Conservation (phyloP, 768 basidiomycete genomes). For the Suillus sp. region DNA sequence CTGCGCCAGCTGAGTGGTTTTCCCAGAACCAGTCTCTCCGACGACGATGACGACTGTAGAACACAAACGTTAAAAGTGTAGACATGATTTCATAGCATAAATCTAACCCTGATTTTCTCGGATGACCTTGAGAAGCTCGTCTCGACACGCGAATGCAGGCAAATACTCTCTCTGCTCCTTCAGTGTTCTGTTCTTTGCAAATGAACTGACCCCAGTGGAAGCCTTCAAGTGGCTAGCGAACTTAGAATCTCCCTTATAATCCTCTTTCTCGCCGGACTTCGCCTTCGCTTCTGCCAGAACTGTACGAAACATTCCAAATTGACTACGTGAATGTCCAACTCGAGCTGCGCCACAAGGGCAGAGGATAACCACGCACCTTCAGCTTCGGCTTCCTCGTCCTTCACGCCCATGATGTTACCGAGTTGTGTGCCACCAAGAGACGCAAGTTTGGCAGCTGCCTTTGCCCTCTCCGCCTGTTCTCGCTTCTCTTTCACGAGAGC, state of each 20-base stretch:
- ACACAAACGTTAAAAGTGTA: slow-evolving; percentile 1
- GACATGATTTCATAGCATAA: neutral
- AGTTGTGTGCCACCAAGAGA: slow-evolving; percentile 88
- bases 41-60: slow-evolving; percentile 85
- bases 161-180: slow-evolving; percentile 97
- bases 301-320: slow-evolving; percentile 42
- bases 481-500: slow-evolving; percentile 92
- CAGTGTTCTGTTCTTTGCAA: slow-evolving; percentile 78
- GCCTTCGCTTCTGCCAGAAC: slow-evolving; percentile 52
- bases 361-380: slow-evolving; percentile 63
- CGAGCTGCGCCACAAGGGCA: slow-evolving; percentile 37
- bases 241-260: slow-evolving; percentile 93
- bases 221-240: slow-evolving; percentile 93
- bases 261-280: slow-evolving; percentile 56
- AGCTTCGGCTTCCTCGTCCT: slow-evolving; percentile 91
- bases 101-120: slow-evolving; percentile 90
- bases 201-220: slow-evolving; percentile 74
- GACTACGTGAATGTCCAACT: slow-evolving; percentile 82
- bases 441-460: slow-evolving; percentile 94
- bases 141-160: slow-evolving; percentile 96
- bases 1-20: slow-evolving; percentile 95
- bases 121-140: slow-evolving; percentile 84
- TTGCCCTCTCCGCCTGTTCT: slow-evolving; percentile 94
- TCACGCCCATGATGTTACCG: slow-evolving; percentile 98
- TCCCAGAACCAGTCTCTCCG: slow-evolving; percentile 99